These are phyloP conservation scores for Periconia sp. DNA, from an alignment of 2,329 filamentous ascomycete genomes.

Conservation along the genomic window DNA sequence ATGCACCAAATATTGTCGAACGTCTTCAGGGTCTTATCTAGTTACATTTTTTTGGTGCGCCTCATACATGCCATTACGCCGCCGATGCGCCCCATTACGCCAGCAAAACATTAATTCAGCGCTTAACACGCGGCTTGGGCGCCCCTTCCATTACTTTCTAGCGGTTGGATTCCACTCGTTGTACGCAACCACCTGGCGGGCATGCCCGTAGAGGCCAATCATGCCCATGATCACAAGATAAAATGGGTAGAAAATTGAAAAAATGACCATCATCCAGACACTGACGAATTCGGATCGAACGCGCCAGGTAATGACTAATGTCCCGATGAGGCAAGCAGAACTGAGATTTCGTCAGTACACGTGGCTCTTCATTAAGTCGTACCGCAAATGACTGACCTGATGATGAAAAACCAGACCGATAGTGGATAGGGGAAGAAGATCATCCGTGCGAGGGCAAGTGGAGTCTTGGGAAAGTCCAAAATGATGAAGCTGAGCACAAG, in stretches of 20 bases:
- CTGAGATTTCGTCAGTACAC: conserved; percentile 29
- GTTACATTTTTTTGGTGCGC: too few relatives aligned
- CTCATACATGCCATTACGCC: too few relatives aligned
- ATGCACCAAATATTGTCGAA: too few relatives aligned
- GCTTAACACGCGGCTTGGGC: too few relatives aligned
- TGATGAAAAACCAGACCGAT: conserved; percentile 50
- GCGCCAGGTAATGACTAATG: conserved; percentile 49
- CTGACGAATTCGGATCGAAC: conserved; percentile 51
- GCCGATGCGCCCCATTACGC: too few relatives aligned
- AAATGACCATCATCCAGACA: conserved; percentile 44
- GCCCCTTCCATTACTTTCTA: conserved; percentile 22
- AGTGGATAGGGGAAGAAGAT: conserved; percentile 54
- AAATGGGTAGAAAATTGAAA: conserved; percentile 47
- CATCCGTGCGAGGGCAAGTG: conserved; percentile 37
- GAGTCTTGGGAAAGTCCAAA: conserved; percentile 46
- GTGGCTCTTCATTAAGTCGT: conserved; percentile 11
- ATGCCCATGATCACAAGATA: conserved; percentile 49
- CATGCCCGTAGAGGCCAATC: conserved; percentile 52
- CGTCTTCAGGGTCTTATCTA: too few relatives aligned
- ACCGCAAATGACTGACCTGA: conserved; percentile 35
- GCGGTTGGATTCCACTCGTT: conserved; percentile 52
- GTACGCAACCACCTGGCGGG: conserved; percentile 49
- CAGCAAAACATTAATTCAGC: too few relatives aligned
- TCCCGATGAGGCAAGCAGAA: conserved; percentile 47
- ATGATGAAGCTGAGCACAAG: conserved; percentile 51